Percentiles rank a stretch among this genome's conserved stretches.
phyloP scores from a whole-genome alignment of 176 grass and related monocot species.

The Triticum turgidum region DNA sequence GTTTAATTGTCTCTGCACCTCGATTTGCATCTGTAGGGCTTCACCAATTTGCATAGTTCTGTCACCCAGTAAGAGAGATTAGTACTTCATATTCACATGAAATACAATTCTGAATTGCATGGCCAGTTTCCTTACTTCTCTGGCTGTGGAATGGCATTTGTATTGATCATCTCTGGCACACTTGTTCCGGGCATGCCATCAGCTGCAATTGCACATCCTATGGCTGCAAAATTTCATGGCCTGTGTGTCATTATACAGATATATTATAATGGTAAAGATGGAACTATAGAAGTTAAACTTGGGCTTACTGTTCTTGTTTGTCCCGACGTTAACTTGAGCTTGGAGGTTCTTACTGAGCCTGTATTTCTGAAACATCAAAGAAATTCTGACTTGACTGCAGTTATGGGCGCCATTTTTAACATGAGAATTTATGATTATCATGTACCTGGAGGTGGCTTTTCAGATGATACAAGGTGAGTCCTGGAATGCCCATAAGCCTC shows the following conservation, averaged over 20 bases:
- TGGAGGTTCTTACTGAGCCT: constrained; percentile 93
- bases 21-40: constrained; percentile 94
- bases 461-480: constrained; percentile 95
- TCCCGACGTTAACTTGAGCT: constrained; percentile 63
- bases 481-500: constrained; percentile 97
- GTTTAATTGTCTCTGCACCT: constrained; percentile 85
- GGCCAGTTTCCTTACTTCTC: constrained; percentile 66
- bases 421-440: constrained; percentile 28
- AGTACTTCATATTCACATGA: constrained; percentile 40
- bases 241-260: not conserved
- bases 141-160: constrained; percentile 56
- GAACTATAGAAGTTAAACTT: constrained; percentile 26
- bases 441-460: constrained; percentile 96
- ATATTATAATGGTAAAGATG: constrained; percentile 26
- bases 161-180: constrained; percentile 41
- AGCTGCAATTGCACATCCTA: constrained; percentile 41
- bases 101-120: constrained; percentile 36
- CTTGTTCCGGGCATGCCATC: constrained; percentile 56
- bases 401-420: constrained; percentile 26
- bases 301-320: constrained; percentile 63
- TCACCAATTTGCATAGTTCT: constrained; percentile 89
- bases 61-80: constrained; percentile 32
- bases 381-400: constrained; percentile 25
- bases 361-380: constrained; percentile 72
- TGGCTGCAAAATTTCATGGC: constrained; percentile 43